phyloP scores from a whole-genome alignment of 2,329 filamentous ascomycete genomes.

The Talaromyces rugulosus region DNA sequence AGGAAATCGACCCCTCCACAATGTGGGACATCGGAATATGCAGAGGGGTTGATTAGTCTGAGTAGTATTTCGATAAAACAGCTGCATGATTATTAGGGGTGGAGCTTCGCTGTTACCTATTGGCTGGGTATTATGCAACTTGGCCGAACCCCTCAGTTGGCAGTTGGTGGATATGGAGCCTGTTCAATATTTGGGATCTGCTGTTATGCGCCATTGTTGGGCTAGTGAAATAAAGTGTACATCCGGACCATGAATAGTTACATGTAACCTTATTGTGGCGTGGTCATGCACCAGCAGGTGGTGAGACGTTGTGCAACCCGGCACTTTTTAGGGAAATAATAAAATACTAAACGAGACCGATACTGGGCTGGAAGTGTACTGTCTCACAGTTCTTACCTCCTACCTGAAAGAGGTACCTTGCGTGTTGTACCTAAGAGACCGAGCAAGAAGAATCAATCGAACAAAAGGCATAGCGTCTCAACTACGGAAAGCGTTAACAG shows the following conservation, averaged over 20 bases:
- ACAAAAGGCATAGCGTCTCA: background rate
- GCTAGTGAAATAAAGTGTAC: background rate
- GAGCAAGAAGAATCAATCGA: background rate
- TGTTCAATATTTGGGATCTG: background rate
- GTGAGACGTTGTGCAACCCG: background rate
- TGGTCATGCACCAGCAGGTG: background rate
- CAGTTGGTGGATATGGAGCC: background rate
- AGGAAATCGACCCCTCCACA: background rate
- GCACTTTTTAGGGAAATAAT: background rate
- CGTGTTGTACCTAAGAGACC: background rate
- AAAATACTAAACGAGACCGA: background rate
- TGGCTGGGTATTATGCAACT: background rate
- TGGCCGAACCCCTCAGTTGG: background rate
- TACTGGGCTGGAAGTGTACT: background rate
- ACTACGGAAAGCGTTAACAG: background rate
- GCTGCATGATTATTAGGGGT: background rate
- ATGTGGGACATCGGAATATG: background rate
- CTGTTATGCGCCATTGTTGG: background rate
- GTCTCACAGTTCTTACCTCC: background rate
- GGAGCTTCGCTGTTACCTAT: background rate
- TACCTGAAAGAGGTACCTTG: too few relatives aligned
- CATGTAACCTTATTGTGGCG: background rate
- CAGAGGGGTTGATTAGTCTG: background rate
- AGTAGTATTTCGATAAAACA: background rate
- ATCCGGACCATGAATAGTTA: background rate